A percentile compares a stretch with the other conserved stretches of the same genome.
These are phyloP conservation scores for Tieghemiomyces parasiticus DNA, from an alignment of 192 early-diverging fungal genomes.

Conservation along the genomic window DNA sequence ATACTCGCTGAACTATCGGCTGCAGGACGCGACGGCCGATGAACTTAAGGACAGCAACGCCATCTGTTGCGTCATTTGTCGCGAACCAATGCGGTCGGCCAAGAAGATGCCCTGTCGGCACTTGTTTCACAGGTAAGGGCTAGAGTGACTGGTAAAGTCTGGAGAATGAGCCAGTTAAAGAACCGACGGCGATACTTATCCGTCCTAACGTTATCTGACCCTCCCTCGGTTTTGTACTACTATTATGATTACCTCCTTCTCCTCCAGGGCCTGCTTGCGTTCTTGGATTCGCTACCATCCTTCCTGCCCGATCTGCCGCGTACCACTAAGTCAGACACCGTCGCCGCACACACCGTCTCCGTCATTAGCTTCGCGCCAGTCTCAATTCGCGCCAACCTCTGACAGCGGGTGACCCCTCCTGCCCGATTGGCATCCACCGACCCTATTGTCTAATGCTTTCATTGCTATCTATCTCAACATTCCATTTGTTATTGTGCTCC, in stretches of 20 bases:
- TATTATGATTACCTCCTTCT: background rate
- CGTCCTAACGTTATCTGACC: background rate
- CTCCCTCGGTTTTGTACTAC: background rate
- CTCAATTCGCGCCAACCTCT: too few species aligned
- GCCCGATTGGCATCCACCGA: too few species aligned
- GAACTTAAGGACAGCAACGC: background rate
- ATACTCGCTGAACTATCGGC: background rate
- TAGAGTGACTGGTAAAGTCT: background rate
- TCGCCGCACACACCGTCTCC: too few species aligned
- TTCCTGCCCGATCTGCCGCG: constrained; percentile 4
- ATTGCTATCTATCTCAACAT: too few species aligned
- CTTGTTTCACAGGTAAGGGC: constrained; percentile 3
- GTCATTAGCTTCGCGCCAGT: too few species aligned
- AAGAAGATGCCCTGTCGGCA: constrained; percentile 6
- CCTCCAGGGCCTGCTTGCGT: background rate
- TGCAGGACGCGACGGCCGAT: background rate
- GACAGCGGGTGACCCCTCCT: too few species aligned
- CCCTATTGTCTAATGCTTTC: too few species aligned
- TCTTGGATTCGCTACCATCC: constrained; percentile 9
- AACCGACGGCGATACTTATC: background rate
- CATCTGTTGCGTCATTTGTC: constrained; percentile 5
- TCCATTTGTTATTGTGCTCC: too few species aligned
- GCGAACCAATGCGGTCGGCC: constrained; percentile 4
- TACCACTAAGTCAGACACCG: too few species aligned
- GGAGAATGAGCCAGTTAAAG: background rate